Conservation (phyloP, 176 grass and related monocot species). For the Carex cristatella region DNA sequence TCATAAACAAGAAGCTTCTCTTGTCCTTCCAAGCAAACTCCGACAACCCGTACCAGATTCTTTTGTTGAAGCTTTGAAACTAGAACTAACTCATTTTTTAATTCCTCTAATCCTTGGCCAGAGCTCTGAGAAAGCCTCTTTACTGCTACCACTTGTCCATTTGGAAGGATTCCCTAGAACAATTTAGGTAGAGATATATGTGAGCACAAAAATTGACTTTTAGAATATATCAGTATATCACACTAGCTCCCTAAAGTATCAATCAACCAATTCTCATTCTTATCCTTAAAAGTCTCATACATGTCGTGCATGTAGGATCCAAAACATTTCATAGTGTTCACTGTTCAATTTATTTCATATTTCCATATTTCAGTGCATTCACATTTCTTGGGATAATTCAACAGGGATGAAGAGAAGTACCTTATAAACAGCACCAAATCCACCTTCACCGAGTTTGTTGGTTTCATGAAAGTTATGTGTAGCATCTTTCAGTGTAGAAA, state of each 20-base stretch:
- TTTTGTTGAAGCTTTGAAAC: slow-evolving; percentile 46
- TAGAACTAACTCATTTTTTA: slow-evolving; percentile 40
- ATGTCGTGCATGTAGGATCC: not conserved
- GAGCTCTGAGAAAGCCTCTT: slow-evolving; percentile 21
- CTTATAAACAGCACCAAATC: slow-evolving; percentile 46
- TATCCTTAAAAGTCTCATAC: not conserved
- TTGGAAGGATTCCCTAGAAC: slow-evolving; percentile 19
- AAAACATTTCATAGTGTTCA: not conserved
- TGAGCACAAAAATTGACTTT: not conserved
- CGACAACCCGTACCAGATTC: slow-evolving; percentile 32
- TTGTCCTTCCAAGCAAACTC: slow-evolving; percentile 28
- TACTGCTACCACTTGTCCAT: slow-evolving; percentile 28
- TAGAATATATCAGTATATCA: not conserved
- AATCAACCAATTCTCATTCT: not conserved
- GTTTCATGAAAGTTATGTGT: slow-evolving; percentile 27
- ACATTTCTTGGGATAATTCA: not conserved
- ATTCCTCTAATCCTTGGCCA: slow-evolving; percentile 13
- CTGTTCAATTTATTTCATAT: not conserved
- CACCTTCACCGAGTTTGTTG: slow-evolving; percentile 43
- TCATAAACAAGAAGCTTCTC: slow-evolving; percentile 45
- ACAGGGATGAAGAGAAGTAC: not conserved
- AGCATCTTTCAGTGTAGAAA: slow-evolving; percentile 32
- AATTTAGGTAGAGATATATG: not conserved
- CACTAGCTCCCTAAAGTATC: not conserved
- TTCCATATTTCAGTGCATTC: not conserved